Evolutionary conservation across 2,329 filamentous ascomycete genomes (phyloP).

Genomic region (Xylariaceae sp.): DNA sequence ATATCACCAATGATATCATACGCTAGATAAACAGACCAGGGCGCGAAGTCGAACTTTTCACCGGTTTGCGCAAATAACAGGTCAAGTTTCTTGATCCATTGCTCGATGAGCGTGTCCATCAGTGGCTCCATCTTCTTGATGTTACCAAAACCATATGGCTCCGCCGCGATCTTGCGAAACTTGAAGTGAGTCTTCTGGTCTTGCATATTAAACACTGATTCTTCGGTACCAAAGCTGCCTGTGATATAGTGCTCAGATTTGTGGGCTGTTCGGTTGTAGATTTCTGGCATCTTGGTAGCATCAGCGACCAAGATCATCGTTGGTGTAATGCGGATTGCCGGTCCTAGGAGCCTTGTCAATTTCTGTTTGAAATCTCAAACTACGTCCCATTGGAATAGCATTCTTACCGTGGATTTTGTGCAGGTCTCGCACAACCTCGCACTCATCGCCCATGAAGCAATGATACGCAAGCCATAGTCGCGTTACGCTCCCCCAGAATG

Average conservation of each 20-base stretch:
- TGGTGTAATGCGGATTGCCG: conserved; percentile 58
- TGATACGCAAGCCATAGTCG: conserved; percentile 60
- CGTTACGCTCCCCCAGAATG: conserved; percentile 61
- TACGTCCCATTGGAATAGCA: not conserved
- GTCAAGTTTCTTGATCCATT: conserved; percentile 58
- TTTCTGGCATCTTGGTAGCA: conserved; percentile 58
- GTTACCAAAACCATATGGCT: conserved; percentile 61
- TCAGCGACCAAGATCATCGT: conserved; percentile 59
- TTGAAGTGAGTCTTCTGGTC: conserved; percentile 56
- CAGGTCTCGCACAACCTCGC: conserved; percentile 47
- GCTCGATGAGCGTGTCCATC: conserved; percentile 55
- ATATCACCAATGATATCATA: conserved; percentile 64
- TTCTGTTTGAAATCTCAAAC: not conserved
- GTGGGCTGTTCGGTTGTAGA: conserved; percentile 61
- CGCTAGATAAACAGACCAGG: conserved; percentile 61
- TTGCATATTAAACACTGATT: conserved; percentile 64
- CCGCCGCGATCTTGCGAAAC: conserved; percentile 60
- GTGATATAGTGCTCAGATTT: conserved; percentile 66
- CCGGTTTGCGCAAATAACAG: conserved; percentile 51
- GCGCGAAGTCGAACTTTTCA: conserved; percentile 58
- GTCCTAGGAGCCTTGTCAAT: conserved; percentile 40
- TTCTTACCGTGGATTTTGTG: conserved; percentile 55
- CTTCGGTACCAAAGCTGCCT: conserved; percentile 60
- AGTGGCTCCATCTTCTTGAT: conserved; percentile 65
- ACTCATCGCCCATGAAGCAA: conserved; percentile 54